Evolutionary conservation across 2,329 filamentous ascomycete genomes (phyloP).

Genomic region (Eurotiales sp.): DNA sequence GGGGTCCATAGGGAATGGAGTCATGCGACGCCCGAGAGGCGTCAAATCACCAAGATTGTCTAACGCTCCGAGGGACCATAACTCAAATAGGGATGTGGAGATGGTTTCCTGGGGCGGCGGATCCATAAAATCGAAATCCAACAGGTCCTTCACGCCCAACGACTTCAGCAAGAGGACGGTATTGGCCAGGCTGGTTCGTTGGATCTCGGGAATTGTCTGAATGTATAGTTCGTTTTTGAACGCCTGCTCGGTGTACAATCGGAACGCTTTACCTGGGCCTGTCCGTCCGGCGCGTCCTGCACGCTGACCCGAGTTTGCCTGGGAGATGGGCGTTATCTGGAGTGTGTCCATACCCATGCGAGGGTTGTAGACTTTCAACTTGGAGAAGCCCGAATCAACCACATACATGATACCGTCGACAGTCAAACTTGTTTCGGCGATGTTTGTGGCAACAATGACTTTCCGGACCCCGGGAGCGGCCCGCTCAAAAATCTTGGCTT

Average conservation of each 20-base stretch:
- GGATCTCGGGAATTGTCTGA: conserved; percentile 95
- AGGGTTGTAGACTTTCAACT: conserved; percentile 97
- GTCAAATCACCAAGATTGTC: conserved; percentile 94
- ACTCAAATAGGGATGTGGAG: conserved; percentile 91
- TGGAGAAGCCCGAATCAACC: conserved; percentile 92
- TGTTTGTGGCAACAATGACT: conserved; percentile 97
- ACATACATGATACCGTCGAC: conserved; percentile 99
- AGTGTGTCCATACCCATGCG: conserved; percentile 99
- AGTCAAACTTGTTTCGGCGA: conserved; percentile 95
- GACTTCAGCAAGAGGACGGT: conserved; percentile 93
- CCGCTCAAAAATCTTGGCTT: conserved; percentile 95
- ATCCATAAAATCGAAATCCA: conserved; percentile 99
- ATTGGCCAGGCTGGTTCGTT: conserved; percentile 91
- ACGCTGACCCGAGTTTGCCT: conserved; percentile 90
- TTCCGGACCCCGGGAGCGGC: conserved; percentile 89
- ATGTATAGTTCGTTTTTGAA: conserved; percentile 96
- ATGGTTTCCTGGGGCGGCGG: conserved; percentile 97
- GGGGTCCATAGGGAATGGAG: conserved; percentile 96
- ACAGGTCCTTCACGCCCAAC: conserved; percentile 83
- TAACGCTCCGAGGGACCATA: conserved; percentile 91
- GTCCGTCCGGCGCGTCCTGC: conserved; percentile 92
- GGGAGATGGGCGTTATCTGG: conserved; percentile 95
- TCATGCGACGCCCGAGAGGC: conserved; percentile 84
- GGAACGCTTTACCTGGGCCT: conserved; percentile 90
- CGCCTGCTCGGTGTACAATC: conserved; percentile 88